Evolutionary conservation across 1,139 yeast genomes (phyloP).

Genomic region (Yamadazyma dendronema): DNA sequence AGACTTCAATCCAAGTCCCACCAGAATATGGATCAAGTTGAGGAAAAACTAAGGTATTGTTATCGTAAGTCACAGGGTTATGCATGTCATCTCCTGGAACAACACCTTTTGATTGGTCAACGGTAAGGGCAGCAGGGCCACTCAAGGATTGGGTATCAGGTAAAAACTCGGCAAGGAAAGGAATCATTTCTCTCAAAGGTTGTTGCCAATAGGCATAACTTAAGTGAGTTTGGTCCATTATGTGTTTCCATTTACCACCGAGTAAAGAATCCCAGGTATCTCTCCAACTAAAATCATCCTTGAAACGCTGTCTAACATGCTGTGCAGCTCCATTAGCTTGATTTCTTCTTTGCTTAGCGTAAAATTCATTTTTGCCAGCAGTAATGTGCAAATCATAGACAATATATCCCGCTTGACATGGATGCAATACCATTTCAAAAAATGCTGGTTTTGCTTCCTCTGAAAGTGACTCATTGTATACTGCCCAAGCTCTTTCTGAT

Average conservation of each 20-base stretch:
- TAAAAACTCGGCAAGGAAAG: constrained; percentile 13
- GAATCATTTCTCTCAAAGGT: constrained; percentile 17
- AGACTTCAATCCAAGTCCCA: constrained; percentile 16
- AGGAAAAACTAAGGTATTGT: constrained; percentile 17
- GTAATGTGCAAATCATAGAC: no score
- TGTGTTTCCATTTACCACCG: constrained; percentile 17
- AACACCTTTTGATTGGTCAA: constrained; percentile 16
- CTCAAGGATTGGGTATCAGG: constrained; percentile 9
- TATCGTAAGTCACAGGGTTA: constrained; percentile 16
- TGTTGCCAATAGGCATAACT: constrained; percentile 19
- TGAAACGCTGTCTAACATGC: no score
- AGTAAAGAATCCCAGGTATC: constrained; percentile 13
- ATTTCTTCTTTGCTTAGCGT: no score
- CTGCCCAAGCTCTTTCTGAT: no score
- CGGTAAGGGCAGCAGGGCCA: constrained; percentile 15
- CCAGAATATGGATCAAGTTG: constrained; percentile 15
- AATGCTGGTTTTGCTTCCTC: no score
- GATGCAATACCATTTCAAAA: no score
- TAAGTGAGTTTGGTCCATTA: constrained; percentile 19
- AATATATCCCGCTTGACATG: no score
- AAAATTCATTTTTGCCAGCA: no score
- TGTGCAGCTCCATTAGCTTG: no score
- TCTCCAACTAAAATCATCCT: constrained; percentile 15
- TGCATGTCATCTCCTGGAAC: constrained; percentile 17
- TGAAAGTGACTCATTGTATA: no score